Evolutionary conservation across 768 basidiomycete species (phyloP).

Genomic region (Pleurotus pulmonarius): DNA sequence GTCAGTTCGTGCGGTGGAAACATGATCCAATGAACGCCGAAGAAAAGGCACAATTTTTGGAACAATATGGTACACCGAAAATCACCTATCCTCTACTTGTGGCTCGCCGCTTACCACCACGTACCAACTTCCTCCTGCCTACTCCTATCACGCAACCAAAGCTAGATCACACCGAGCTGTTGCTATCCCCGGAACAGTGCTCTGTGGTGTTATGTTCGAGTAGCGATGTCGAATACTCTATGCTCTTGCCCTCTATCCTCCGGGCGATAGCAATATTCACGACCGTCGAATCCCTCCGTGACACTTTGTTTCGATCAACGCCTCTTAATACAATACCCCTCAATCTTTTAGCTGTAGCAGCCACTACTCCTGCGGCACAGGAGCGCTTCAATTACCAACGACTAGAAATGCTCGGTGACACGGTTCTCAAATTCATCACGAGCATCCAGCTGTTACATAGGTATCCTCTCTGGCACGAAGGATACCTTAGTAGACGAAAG

Average conservation of each 20-base stretch:
- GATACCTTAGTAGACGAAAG: constrained; percentile 66
- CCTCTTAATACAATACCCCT: constrained; percentile 44
- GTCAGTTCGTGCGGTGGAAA: constrained; percentile 58
- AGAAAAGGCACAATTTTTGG: constrained; percentile 37
- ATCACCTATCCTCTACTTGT: constrained; percentile 62
- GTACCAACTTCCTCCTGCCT: constrained; percentile 54
- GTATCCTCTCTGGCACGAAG: constrained; percentile 78
- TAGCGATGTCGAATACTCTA: constrained; percentile 49
- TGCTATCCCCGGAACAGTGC: constrained; percentile 43
- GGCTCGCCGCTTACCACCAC: constrained; percentile 46
- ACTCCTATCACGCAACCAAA: constrained; percentile 15
- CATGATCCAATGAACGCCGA: constrained; percentile 45
- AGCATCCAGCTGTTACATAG: constrained; percentile 58
- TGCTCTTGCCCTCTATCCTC: constrained; percentile 63
- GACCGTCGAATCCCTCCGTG: constrained; percentile 47
- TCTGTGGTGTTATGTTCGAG: constrained; percentile 49
- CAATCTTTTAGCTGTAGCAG: constrained; percentile 46
- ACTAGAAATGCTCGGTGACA: constrained; percentile 73
- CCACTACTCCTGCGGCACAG: constrained; percentile 59
- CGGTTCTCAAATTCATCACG: constrained; percentile 63
- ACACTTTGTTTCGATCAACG: constrained; percentile 37
- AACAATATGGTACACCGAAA: constrained; percentile 29
- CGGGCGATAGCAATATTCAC: constrained; percentile 52
- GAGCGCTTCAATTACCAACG: constrained; percentile 66
- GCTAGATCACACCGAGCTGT: constrained; percentile 14